Percentiles rank a stretch among this genome's conserved stretches.
Conservation (phyloP, 2,329 filamentous ascomycete species). For the Thelonectria olida region DNA sequence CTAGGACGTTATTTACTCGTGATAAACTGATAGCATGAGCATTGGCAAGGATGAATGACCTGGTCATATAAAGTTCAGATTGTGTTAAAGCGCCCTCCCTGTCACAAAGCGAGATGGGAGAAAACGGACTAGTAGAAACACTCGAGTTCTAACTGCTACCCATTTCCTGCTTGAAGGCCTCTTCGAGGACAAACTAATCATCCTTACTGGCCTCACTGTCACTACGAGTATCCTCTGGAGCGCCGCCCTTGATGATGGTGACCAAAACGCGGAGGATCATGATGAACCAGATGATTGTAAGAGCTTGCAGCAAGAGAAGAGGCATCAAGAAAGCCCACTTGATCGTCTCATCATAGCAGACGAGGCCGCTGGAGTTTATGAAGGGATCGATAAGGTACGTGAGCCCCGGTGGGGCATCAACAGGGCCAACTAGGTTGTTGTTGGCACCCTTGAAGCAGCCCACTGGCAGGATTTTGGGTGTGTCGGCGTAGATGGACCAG, state of each 20-base stretch:
- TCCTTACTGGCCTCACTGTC: constrained; percentile 78
- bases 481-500: constrained; percentile 67
- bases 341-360: constrained; percentile 83
- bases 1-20: too few relatives aligned
- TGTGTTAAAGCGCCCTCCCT: too few relatives aligned
- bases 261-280: constrained; percentile 88
- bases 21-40: too few relatives aligned
- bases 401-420: constrained; percentile 59
- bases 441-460: constrained; percentile 76
- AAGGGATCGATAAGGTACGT: constrained; percentile 79
- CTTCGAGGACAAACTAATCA: constrained; percentile 62
- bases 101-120: too few relatives aligned
- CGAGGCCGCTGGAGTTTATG: constrained; percentile 71
- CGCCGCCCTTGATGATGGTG: constrained; percentile 77
- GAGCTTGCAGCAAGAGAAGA: constrained; percentile 79
- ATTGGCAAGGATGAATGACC: too few relatives aligned
- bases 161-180: constrained; percentile 77
- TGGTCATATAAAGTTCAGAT: too few relatives aligned
- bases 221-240: constrained; percentile 86
- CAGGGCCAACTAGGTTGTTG: constrained; percentile 63
- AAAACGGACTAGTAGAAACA: too few relatives aligned
- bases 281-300: constrained; percentile 88
- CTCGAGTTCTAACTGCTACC: too few relatives aligned
- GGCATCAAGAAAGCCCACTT: constrained; percentile 82
- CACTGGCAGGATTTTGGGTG: constrained; percentile 48